Evolutionary conservation across 768 basidiomycete genomes (phyloP).

Genomic region (Amanita rimosa): DNA sequence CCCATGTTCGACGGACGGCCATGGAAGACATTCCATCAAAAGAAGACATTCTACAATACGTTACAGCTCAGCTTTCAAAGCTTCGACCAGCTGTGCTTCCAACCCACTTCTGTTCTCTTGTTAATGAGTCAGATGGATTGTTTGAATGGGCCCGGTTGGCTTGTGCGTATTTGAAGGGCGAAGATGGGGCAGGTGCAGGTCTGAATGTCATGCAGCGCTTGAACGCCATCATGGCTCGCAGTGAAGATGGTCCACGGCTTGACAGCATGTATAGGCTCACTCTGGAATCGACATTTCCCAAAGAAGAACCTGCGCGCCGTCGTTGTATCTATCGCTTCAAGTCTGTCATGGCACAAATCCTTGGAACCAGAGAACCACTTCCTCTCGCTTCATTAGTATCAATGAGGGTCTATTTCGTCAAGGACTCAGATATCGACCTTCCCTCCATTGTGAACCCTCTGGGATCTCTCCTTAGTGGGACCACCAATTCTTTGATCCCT

Average conservation of each 20-base stretch:
- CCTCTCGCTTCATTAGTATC: not conserved
- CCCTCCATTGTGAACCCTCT: not conserved
- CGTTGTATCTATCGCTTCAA: not conserved
- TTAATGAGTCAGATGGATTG: conserved; percentile 12
- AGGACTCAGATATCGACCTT: not conserved
- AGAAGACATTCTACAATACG: conserved; percentile 5
- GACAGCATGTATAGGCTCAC: conserved; percentile 3
- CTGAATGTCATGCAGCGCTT: not conserved
- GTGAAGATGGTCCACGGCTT: not conserved
- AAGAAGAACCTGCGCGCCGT: not conserved
- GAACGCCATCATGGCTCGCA: not conserved
- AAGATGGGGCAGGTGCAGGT: not conserved
- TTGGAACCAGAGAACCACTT: not conserved
- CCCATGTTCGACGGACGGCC: conserved; percentile 4
- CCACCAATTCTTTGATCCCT: not conserved
- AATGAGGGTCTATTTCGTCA: conserved; percentile 1
- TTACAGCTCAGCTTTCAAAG: not conserved
- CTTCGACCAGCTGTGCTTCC: not conserved
- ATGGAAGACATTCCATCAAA: conserved; percentile 8
- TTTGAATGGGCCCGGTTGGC: conserved; percentile 10
- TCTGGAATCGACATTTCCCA: not conserved
- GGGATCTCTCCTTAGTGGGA: not conserved
- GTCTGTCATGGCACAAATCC: not conserved
- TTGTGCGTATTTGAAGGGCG: conserved; percentile 12
- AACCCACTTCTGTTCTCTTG: conserved; percentile 11